phyloP scores from a whole-genome alignment of 768 basidiomycete species.

The Leccinum rimulosum region DNA sequence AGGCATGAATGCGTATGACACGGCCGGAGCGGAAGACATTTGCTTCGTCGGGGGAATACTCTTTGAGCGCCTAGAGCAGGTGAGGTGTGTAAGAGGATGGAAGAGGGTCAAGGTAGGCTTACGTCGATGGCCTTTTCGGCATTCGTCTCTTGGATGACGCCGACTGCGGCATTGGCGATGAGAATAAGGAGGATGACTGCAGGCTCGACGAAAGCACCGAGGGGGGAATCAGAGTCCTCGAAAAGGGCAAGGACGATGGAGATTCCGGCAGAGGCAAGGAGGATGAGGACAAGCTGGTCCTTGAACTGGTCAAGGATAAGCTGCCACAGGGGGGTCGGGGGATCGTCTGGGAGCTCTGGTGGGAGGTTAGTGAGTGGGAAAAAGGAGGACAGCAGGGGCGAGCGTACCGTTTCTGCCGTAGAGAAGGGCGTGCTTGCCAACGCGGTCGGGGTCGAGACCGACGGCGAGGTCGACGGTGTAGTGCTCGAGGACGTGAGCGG shows the following conservation, averaged over 20 bases:
- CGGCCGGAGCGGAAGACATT: constrained; percentile 79
- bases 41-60: constrained; percentile 97
- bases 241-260: constrained; percentile 91
- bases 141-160: constrained; percentile 94
- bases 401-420: constrained; percentile 84
- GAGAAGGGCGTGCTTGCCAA: constrained; percentile 65
- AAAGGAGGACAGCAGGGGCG: not conserved
- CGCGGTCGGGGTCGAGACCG: constrained; percentile 69
- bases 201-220: constrained; percentile 93
- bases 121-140: constrained; percentile 98
- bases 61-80: constrained; percentile 75
- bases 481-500: constrained; percentile 67
- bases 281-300: constrained; percentile 96
- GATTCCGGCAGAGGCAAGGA: constrained; percentile 89
- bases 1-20: constrained; percentile 73
- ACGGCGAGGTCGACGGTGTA: constrained; percentile 60
- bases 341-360: constrained; percentile 89
- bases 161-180: constrained; percentile 95
- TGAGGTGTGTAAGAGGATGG: not conserved
- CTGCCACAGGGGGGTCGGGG: constrained; percentile 88
- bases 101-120: constrained; percentile 33
- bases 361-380: constrained; percentile 1
- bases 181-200: constrained; percentile 93
- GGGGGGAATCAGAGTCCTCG: constrained; percentile 70
- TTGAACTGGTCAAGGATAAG: constrained; percentile 99